phyloP scores from a whole-genome alignment of 805 yeast species.

The Huiozyma naganishii region DNA sequence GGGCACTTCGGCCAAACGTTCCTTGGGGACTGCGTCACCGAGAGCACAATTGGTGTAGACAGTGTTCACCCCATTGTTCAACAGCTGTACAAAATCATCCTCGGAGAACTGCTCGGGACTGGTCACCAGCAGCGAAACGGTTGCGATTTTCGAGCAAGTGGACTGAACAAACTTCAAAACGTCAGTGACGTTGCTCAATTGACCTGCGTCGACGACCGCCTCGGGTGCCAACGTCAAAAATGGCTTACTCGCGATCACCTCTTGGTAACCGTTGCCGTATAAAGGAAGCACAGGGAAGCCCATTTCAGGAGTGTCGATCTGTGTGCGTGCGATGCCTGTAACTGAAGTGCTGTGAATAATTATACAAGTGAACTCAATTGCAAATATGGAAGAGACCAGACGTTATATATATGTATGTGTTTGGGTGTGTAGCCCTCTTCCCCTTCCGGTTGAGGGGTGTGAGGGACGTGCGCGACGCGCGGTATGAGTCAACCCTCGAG shows the following conservation, averaged over 20 bases:
- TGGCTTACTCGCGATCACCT: slow-evolving; percentile 9
- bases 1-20: slow-evolving; percentile 27
- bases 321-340: too few species aligned
- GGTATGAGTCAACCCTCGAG: too few species aligned
- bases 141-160: slow-evolving; percentile 8
- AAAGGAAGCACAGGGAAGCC: slow-evolving; percentile 32
- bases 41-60: slow-evolving; percentile 25
- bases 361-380: too few species aligned
- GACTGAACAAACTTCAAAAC: slow-evolving; percentile 10
- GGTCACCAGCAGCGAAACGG: slow-evolving; percentile 21
- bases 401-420: too few species aligned
- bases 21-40: slow-evolving; percentile 35
- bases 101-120: slow-evolving; percentile 17
- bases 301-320: slow-evolving; percentile 13
- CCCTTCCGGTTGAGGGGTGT: too few species aligned
- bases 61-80: slow-evolving; percentile 50
- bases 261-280: slow-evolving; percentile 13
- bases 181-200: slow-evolving; percentile 10
- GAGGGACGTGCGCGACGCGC: too few species aligned
- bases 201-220: slow-evolving; percentile 18
- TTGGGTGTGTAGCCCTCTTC: too few species aligned
- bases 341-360: too few species aligned
- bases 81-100: slow-evolving; percentile 40
- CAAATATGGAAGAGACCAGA: too few species aligned
- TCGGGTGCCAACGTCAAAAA: slow-evolving; percentile 20